Evolutionary conservation across 768 basidiomycete genomes (phyloP), one percentile per base, ranked within the genome.

Genomic region (Trametes sanguinea): DNA sequence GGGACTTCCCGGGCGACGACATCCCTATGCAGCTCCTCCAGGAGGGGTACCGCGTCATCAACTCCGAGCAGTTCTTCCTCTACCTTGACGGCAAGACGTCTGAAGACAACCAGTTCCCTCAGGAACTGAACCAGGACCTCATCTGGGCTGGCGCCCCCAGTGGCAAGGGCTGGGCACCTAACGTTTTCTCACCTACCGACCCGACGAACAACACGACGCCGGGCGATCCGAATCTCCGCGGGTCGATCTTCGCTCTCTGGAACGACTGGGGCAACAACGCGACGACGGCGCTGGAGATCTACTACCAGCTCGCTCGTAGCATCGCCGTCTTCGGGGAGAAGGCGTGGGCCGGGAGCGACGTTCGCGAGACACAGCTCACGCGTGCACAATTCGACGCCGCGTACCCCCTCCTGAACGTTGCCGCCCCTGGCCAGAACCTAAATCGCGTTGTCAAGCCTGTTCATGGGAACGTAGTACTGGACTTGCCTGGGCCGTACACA

Each of bases 251-350:
- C 65, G 67, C 67, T 50, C 62, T 67, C 35, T 69, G 68, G 68
- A 78, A 76, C 47, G 79, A 80, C 67, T 80, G 78, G 77, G 80
- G 80, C 1, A 76, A 79, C 51, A 80, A 78, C 39, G 77, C 79
- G 37, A 79, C 77, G 33, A 80, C 78, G 5, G 74, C 74, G 7
- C 68, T 79, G 10, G 80, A 81, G 69, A 73, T 75, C 2, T 80
- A 79, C 62, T 78, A 78, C 64, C 77, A 80, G 54, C 69, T 81
- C 7, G 71, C 78, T 6, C 74, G 72, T 43, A 78, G 77, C 33
- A 58, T 79, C 27, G 77, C 78, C 6, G 71, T 78, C 5, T 75
- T 80, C 54, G 75, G 68, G 1, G 80, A 80, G 67, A 80, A 80
- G 63, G 68, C 76, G 7, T 80, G 80, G 80, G 70, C 78, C 8